phyloP scores from a whole-genome alignment of 1,139 yeast genomes.

The Geotrichum australiense region DNA sequence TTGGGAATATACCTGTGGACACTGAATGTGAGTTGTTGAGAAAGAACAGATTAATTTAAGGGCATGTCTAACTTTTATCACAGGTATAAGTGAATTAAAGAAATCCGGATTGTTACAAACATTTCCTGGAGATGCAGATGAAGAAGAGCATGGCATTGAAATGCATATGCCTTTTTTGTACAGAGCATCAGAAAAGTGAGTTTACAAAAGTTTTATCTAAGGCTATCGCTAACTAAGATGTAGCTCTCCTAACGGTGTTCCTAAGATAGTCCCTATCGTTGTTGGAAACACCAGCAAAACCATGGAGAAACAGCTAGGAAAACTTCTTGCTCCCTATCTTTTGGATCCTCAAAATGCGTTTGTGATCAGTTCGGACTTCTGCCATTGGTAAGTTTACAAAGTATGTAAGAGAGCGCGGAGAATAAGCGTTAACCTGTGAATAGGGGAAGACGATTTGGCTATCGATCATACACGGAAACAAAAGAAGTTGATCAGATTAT shows the following conservation, averaged over 20 bases:
- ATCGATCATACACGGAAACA: conserved; percentile 22
- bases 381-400: conserved; percentile 87
- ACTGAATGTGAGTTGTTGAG: conserved; percentile 25
- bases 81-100: conserved; percentile 30
- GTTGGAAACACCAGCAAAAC: conserved; percentile 54
- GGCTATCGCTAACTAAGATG: background rate
- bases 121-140: conserved; percentile 60
- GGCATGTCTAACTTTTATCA: background rate
- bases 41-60: background rate
- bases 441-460: conserved; percentile 23
- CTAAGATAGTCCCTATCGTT: conserved; percentile 66
- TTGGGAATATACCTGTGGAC: conserved; percentile 71
- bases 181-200: conserved; percentile 35
- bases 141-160: conserved; percentile 88
- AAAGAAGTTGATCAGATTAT: conserved; percentile 15
- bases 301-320: conserved; percentile 44
- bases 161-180: conserved; percentile 84
- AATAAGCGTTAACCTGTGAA: conserved; percentile 9
- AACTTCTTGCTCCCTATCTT: conserved; percentile 48
- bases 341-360: conserved; percentile 56
- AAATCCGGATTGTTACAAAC: conserved; percentile 40
- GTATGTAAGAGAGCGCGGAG: conserved; percentile 1
- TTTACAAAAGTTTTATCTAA: background rate
- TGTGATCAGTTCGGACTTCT: conserved; percentile 82
- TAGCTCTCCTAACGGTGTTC: conserved; percentile 36